A percentile compares a stretch with the other conserved stretches of the same genome.
Evolutionary conservation across 176 grass and related monocot species (phyloP).

Genomic region (Microstegium vimineum): DNA sequence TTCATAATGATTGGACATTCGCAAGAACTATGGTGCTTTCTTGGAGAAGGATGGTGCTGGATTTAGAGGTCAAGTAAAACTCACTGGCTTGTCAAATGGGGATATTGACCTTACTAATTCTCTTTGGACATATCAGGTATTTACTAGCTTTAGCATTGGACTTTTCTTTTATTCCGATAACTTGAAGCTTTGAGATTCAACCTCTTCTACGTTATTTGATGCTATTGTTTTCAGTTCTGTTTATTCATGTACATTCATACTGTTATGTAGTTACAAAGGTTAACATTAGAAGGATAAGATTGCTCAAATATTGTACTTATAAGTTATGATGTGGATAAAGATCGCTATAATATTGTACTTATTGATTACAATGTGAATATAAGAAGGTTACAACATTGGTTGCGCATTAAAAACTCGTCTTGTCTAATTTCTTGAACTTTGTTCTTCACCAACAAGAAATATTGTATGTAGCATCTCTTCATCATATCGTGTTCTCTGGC

Average conservation of each 20-base stretch:
- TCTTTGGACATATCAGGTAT: constrained; percentile 95
- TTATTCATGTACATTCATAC: constrained; percentile 7
- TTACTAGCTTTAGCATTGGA: background rate
- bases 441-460: background rate
- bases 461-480: background rate
- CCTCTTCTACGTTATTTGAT: background rate
- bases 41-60: constrained; percentile 98
- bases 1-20: constrained; percentile 16
- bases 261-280: background rate
- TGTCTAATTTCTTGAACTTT: background rate
- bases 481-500: background rate
- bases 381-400: background rate
- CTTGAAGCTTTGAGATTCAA: background rate
- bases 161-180: background rate
- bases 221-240: background rate
- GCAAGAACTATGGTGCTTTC: constrained; percentile 95
- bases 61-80: constrained; percentile 86
- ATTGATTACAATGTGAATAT: background rate
- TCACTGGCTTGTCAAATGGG: constrained; percentile 76
- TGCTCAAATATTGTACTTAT: background rate
- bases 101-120: constrained; percentile 70
- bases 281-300: constrained; percentile 19
- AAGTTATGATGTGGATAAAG: background rate
- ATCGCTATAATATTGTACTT: background rate
- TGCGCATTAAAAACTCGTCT: background rate